phyloP scores from a whole-genome alignment of 768 basidiomycete species.

The Butyriboletus loyo region DNA sequence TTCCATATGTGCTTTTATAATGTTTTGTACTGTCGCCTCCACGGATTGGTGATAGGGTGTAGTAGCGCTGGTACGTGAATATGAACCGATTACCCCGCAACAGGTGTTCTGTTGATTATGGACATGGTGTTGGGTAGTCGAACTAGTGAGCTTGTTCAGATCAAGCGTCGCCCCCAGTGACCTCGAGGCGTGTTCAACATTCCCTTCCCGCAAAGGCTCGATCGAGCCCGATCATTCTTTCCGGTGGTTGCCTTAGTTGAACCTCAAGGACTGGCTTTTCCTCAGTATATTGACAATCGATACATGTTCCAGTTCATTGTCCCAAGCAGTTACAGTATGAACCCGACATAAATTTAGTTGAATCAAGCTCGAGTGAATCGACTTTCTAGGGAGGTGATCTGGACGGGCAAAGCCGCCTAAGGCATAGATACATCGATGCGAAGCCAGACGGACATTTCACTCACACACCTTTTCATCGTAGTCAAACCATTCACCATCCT shows the following conservation, averaged over 20 bases:
- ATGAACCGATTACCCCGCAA: constrained; percentile 4
- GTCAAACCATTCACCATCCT: constrained; percentile 66
- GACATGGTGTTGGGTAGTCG: neutral
- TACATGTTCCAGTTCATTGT: neutral
- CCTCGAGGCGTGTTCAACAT: neutral
- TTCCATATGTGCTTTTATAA: constrained; percentile 35
- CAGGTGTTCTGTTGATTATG: neutral
- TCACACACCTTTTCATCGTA: constrained; percentile 82
- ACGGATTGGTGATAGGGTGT: constrained; percentile 25
- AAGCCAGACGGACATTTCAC: neutral
- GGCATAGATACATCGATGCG: neutral
- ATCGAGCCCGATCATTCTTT: neutral
- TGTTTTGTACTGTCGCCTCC: constrained; percentile 26
- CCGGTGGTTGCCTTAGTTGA: neutral
- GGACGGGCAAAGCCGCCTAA: constrained; percentile 62
- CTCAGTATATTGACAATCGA: neutral
- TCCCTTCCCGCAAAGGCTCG: too few species aligned
- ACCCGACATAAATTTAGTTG: too few species aligned
- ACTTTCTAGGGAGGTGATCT: constrained; percentile 64
- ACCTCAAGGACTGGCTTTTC: neutral
- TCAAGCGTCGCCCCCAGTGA: neutral
- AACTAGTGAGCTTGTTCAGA: neutral
- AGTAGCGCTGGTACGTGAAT: constrained; percentile 34
- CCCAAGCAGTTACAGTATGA: neutral
- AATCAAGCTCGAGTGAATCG: constrained; percentile 62